Evolutionary conservation across 2,329 filamentous ascomycete species (phyloP), one percentile per base, ranked within the genome.

Genomic region (Ophiostoma ips): DNA sequence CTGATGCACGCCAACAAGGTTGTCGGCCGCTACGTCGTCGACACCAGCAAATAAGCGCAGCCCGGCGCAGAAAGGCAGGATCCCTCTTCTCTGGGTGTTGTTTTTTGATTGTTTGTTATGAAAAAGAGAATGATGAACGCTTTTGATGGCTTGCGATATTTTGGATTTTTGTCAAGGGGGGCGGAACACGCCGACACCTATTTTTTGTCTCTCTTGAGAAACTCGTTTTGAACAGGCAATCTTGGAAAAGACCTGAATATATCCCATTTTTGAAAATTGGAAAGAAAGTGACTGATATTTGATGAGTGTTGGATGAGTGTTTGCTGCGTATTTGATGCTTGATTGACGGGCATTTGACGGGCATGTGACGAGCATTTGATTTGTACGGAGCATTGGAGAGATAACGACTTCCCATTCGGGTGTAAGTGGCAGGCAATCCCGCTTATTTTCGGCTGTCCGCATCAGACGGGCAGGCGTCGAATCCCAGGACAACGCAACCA

Each of bases 21-120:
- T 63, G 81, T 77, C n/a, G 85, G 85, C 51, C 76, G 85, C 58
- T 87, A 87, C 61, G 84, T 90, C 52, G 72, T 90, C 53, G 86
- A 90, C 65, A 87, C 79, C 28, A 79, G 73, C 65, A 76, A 54
- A 44, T 57, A 52, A 46, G 35, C 35, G 43, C 18, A 33, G 3
- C 21, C 24, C 19, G 19, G 30, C 28, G 28, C 16, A n/a, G n/a
- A n/a, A n/a, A n/a, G n/a, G n/a, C n/a, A n/a, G n/a, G 37, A 37
- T 37, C n/a, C 35, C 11, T 37, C n/a, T 18, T 33, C 33, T 33
- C 18, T 19, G 33, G n/a, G n/a, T n/a, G n/a, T n/a, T 46, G 10
- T n/a, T 24, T 10, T 21, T 34, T 11, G 15, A 28, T 16, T 28
- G 19, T 21, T 35, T 46, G 31, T n/a, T n/a, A n/a, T n/a, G n/a